A percentile compares a stretch with the other conserved stretches of the same genome.
phyloP scores from a whole-genome alignment of 768 basidiomycete genomes.

The Tubosaeta sp. region DNA sequence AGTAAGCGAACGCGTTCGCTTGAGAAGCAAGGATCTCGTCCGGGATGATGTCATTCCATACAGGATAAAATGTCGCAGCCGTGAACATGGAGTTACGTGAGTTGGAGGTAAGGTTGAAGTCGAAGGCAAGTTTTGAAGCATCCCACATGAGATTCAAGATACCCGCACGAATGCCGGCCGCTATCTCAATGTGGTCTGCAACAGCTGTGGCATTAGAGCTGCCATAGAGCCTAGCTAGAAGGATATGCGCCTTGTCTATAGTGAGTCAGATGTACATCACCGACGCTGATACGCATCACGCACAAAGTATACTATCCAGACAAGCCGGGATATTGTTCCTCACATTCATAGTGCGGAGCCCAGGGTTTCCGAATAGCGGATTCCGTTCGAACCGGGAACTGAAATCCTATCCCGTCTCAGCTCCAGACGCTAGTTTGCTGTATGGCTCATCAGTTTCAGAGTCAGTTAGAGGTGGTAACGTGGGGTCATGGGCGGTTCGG shows the following conservation, averaged over 20 bases:
- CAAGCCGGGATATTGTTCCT: constrained; percentile 67
- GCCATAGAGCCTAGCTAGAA: constrained; percentile 59
- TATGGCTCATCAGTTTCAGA: constrained; percentile 61
- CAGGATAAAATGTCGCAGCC: constrained; percentile 77
- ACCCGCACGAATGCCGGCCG: constrained; percentile 55
- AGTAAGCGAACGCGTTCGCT: constrained; percentile 64
- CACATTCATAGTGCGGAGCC: constrained; percentile 69
- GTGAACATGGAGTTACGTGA: constrained; percentile 63
- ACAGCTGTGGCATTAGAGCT: constrained; percentile 40
- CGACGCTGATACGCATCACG: constrained; percentile 24
- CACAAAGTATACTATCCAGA: constrained; percentile 83
- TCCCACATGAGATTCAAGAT: constrained; percentile 91
- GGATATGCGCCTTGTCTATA: constrained; percentile 60
- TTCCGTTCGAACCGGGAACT: constrained; percentile 44
- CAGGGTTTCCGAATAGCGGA: constrained; percentile 40
- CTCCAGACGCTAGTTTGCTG: constrained; percentile 82
- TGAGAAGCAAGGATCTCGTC: constrained; percentile 54
- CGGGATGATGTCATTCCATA: constrained; percentile 86
- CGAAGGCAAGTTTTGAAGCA: constrained; percentile 74
- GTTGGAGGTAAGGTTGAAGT: constrained; percentile 75
- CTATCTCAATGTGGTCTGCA: constrained; percentile 49
- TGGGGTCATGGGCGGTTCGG: constrained; percentile 65
- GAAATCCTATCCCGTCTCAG: constrained; percentile 61
- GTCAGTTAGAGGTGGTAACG: constrained; percentile 54
- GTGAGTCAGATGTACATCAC: constrained; percentile 1